Conservation (phyloP, 345 rosid genomes). For the Eucalyptus regnans region DNA sequence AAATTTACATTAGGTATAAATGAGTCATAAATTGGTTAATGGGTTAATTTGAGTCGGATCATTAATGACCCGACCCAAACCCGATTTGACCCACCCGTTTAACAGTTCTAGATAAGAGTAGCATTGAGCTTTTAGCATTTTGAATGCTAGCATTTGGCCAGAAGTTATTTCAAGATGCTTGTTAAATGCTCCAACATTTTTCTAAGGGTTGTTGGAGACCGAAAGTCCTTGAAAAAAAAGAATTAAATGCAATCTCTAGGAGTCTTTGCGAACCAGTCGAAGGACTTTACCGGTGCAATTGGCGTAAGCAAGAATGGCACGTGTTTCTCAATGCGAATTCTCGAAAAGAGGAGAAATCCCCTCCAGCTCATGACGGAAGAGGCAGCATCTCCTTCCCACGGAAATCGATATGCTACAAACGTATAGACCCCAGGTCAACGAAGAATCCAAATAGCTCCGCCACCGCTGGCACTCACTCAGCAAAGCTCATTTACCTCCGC, state of each 20-base stretch:
- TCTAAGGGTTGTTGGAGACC: no score
- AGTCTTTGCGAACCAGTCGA: not conserved
- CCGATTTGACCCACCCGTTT: no score
- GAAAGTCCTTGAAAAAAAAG: no score
- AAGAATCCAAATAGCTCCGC: not conserved
- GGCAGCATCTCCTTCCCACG: not conserved
- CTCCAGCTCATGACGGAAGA: not conserved
- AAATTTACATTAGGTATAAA: no score
- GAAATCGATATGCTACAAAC: not conserved
- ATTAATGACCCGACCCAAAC: no score
- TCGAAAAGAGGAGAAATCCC: not conserved
- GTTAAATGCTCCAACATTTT: fast-evolving
- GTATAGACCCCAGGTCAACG: not conserved
- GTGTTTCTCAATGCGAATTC: not conserved
- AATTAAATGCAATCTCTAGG: no score
- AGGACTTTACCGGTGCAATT: not conserved
- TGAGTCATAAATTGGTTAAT: no score
- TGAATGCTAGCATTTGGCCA: no score
- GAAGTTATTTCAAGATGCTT: no score
- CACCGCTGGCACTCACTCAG: not conserved
- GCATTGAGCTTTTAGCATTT: no score
- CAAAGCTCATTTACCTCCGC: not conserved
- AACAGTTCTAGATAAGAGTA: fast-evolving
- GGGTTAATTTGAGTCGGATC: no score
- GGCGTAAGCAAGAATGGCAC: not conserved